Percentiles rank a stretch among this genome's conserved stretches.
Conservation (phyloP, 2,329 filamentous ascomycete genomes). For the Sphaerulina musiva region DNA sequence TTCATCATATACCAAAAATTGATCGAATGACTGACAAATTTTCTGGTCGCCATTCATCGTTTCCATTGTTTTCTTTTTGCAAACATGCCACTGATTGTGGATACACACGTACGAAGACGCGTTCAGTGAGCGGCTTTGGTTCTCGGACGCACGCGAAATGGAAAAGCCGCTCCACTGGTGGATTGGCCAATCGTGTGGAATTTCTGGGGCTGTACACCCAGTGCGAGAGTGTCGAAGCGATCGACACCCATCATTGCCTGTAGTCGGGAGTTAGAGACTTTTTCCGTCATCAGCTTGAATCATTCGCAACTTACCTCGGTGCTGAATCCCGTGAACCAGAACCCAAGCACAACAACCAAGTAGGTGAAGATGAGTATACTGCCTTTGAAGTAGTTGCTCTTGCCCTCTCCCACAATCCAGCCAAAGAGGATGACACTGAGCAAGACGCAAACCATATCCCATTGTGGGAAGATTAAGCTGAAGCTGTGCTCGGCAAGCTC, state of each 20-base stretch:
- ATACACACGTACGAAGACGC: not conserved
- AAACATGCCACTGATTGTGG: too few relatives aligned
- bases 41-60: not conserved
- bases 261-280: conserved; percentile 7
- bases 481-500: conserved; percentile 61
- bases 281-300: not conserved
- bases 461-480: conserved; percentile 89
- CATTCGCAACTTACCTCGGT: conserved; percentile 39
- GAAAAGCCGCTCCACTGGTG: conserved; percentile 15
- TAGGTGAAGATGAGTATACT: conserved; percentile 91
- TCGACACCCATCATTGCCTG: conserved; percentile 25
- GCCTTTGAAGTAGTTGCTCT: conserved; percentile 99
- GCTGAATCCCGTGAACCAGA: conserved; percentile 71
- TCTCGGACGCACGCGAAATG: conserved; percentile 1
- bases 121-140: not conserved
- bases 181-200: conserved; percentile 21
- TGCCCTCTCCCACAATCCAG: conserved; percentile 96
- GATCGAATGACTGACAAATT: too few relatives aligned
- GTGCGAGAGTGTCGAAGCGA: conserved; percentile 23
- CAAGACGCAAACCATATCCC: conserved; percentile 97
- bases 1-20: too few relatives aligned
- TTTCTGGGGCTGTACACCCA: conserved; percentile 14
- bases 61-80: not conserved
- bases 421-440: conserved; percentile 92
- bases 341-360: conserved; percentile 82